These are phyloP conservation scores for Auricularia cornea DNA, from an alignment of 768 basidiomycete species.

Conservation along the genomic window DNA sequence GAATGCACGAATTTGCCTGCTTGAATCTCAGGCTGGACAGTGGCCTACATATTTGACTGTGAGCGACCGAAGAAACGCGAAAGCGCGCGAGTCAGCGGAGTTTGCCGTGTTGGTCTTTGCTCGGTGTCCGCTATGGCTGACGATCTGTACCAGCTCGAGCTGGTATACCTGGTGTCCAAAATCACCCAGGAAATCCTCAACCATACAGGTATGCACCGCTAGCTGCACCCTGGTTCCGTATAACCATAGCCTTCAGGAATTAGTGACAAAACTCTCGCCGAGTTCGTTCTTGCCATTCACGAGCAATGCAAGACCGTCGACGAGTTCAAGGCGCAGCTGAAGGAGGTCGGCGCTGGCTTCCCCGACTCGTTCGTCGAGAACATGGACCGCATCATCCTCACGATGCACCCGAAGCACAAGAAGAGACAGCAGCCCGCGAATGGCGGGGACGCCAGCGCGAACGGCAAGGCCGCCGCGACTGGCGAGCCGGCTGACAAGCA, in stretches of 20 bases:
- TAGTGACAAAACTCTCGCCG: conserved; percentile 88
- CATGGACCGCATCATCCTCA: conserved; percentile 89
- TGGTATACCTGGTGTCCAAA: conserved; percentile 82
- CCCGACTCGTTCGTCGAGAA: conserved; percentile 87
- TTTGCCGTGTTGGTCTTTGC: neutral
- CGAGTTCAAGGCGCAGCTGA: conserved; percentile 75
- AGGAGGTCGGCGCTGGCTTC: conserved; percentile 71
- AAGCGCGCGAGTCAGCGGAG: too few species aligned
- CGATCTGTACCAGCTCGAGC: conserved; percentile 89
- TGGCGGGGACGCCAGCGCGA: conserved; percentile 21
- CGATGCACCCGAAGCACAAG: conserved; percentile 94
- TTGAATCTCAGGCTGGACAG: neutral
- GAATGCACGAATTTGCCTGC: too few species aligned
- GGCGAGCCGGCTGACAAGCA: conserved; percentile 49
- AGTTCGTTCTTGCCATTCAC: conserved; percentile 90
- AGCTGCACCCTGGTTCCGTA: neutral
- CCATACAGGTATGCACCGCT: conserved; percentile 36
- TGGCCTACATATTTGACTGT: too few species aligned
- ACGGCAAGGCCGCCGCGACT: conserved; percentile 20
- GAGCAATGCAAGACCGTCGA: conserved; percentile 68
- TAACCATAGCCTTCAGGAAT: conserved; percentile 36
- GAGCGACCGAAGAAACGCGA: too few species aligned
- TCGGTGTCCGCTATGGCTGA: conserved; percentile 20
- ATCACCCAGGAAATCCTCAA: conserved; percentile 92
- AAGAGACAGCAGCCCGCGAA: conserved; percentile 43